phyloP scores from a whole-genome alignment of 2,329 filamentous ascomycete genomes.

The Pezicula carpinea region DNA sequence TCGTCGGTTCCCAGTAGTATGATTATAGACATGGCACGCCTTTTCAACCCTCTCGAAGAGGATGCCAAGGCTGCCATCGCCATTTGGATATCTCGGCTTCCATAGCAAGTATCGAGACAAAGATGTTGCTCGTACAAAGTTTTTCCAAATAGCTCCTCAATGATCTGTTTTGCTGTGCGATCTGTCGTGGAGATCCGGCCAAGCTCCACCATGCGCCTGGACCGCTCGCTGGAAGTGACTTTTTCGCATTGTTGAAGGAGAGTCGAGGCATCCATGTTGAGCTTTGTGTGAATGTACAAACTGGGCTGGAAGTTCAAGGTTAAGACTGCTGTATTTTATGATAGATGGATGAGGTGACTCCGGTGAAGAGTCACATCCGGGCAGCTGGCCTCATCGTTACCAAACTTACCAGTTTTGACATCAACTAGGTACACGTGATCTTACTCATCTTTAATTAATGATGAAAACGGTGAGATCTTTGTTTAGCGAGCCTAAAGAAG shows the following conservation, averaged over 20 bases:
- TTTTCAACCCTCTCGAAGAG: slow-evolving; percentile 6
- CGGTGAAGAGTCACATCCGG: too few species aligned
- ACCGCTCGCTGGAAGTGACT: slow-evolving; percentile 6
- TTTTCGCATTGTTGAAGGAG: slow-evolving; percentile 5
- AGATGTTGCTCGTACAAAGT: slow-evolving; percentile 8
- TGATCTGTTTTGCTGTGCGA: neutral
- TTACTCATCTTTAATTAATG: too few species aligned
- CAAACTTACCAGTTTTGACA: too few species aligned
- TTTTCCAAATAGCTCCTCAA: neutral
- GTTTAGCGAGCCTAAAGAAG: too few species aligned
- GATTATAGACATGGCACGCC: slow-evolving; percentile 6
- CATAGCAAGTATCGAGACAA: slow-evolving; percentile 7
- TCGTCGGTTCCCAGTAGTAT: slow-evolving; percentile 6
- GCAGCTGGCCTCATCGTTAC: too few species aligned
- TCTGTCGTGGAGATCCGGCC: slow-evolving; percentile 1
- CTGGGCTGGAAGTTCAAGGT: too few species aligned
- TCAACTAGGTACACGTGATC: too few species aligned
- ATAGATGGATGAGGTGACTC: too few species aligned
- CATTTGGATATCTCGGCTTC: slow-evolving; percentile 8
- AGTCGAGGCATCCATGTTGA: neutral
- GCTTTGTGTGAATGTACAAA: too few species aligned
- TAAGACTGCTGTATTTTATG: too few species aligned
- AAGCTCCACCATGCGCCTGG: slow-evolving; percentile 4
- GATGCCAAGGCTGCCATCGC: slow-evolving; percentile 4
- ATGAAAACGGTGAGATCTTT: too few species aligned